Evolutionary conservation across 148 eudicot species (phyloP), one percentile per base, ranked within the genome.

Genomic region (Tetragonia tetragonoides): DNA sequence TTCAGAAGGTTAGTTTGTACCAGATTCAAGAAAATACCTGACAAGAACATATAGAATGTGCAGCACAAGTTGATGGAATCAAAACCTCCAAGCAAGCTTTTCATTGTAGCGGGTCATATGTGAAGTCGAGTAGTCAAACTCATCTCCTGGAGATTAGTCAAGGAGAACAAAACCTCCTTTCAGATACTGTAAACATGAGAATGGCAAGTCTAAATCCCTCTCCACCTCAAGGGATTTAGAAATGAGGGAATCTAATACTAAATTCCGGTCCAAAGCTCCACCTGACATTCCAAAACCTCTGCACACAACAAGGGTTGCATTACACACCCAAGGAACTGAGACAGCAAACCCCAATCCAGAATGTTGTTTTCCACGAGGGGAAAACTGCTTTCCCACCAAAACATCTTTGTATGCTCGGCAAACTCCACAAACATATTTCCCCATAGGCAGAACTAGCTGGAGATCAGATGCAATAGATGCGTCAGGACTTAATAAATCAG

Each of bases 261-360:
- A 82, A 82, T 90, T 87, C 72, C 84, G 68, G 28, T 78, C 76
- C 53, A 64, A 24, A 57, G 37, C 71, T 63, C 81, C 82, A 44
- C 77, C 61, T 57, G 70, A 20, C 44, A 61, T 76, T 20, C 75
- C 71, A 40, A 86, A 90, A 73, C 91, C 88, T 88, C 85, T 90
- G 76, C 85, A 86, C 11, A 95, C 90, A 24, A 91, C 92, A 54
- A 95, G 91, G 66, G 98, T 84, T 21, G 95, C 70, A 78, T 95
- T 95, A 81, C 95, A 95, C 34, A 95, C 84, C 91, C 92, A 95
- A 59, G 97, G 98, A 59, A 84, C 96, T 57, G 85, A 77, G 70
- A 90, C 90, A 28, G 86, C 77, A 73, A 87, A 95, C 2, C 89
- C 95, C 18, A 87, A 69, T 75, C 97, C 98, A 60, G 66, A 70